Percentiles rank a stretch among this genome's conserved stretches.
These are phyloP conservation scores for Saccharomycopsis crataegensis DNA, from an alignment of 1,139 yeast species.

Conservation along the genomic window DNA sequence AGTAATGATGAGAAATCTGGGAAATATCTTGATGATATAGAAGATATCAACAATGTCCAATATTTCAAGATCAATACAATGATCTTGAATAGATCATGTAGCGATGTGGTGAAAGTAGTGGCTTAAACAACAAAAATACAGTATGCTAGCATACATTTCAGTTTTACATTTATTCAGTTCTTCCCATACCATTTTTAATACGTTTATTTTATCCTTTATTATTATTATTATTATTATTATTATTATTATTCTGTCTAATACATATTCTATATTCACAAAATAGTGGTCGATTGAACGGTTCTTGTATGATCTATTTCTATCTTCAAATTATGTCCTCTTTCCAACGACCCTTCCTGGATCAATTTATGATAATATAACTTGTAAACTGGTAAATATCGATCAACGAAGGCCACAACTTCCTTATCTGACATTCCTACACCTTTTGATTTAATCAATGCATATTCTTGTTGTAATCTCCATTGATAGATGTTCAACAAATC, in stretches of 20 bases:
- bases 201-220: too few relatives aligned
- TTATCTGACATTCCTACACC: slow-evolving; percentile 79
- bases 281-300: not conserved
- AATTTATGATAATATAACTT: slow-evolving; percentile 53
- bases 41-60: not conserved
- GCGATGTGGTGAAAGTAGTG: slow-evolving; percentile 12
- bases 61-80: slow-evolving; percentile 6
- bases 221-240: too few relatives aligned
- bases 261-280: too few relatives aligned
- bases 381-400: slow-evolving; percentile 84
- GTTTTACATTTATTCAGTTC: too few relatives aligned
- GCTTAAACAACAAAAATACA: not conserved
- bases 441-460: slow-evolving; percentile 40
- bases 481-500: slow-evolving; percentile 54
- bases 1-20: too few relatives aligned
- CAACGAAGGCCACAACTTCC: slow-evolving; percentile 59
- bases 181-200: too few relatives aligned
- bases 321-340: slow-evolving; percentile 25
- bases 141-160: too few relatives aligned
- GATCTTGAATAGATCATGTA: slow-evolving; percentile 9
- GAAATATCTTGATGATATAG: slow-evolving; percentile 4
- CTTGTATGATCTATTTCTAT: slow-evolving; percentile 27
- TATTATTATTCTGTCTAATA: too few relatives aligned
- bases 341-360: slow-evolving; percentile 24
- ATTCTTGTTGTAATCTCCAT: slow-evolving; percentile 89